Evolutionary conservation across 2,329 filamentous ascomycete genomes (phyloP), one percentile per base, ranked within the genome.

Genomic region (Stagonosporopsis vannaccii): DNA sequence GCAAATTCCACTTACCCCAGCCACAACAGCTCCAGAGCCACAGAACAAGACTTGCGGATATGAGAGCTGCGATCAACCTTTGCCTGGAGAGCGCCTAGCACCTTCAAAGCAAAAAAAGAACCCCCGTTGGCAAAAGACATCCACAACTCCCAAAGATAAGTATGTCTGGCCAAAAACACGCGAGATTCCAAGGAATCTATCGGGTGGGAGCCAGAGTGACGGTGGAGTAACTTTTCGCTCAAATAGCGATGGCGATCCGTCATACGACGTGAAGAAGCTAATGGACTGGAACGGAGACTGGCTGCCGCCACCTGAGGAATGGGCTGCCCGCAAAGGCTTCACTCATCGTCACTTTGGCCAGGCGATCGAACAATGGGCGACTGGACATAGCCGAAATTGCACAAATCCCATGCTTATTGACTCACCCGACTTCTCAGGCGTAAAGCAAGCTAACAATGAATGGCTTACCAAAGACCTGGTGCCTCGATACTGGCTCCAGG

Each of bases 301-400:
- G 70, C 68, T 78, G 23, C 80, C 81, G 2, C 72, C 81, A 20
- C 80, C 80, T 2, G 69, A 79, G 17, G 75, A 81, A 22, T 84
- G 82, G 82, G 73, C 78, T 23, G 65, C 59, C 9, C 75, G 78
- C n/a, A 68, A 65, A 30, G 50, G 60, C 9, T 74, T 65, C 39
- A 52, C 50, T 1, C 54, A 68, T 56, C 72, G 63, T n/a, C 69
- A 71, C 63, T 74, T 75, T 32, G 68, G 70, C 5, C 63, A 70
- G 8, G 44, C 51, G 17, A 68, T 79, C 33, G 70, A 74, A 20
- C 40, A 53, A 9, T 78, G 76, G 75, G 63, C 71, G 3, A 59
- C 67, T 17, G 56, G 53, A 3, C 52, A 68, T 6, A 40, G 62
- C 22, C 19, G 42, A 6, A 35, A 53, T 28, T 63, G 60, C 28